Base-by-base conservation (phyloP, 1,284 basidiomycete species). In the Malassezia dermatis region DNA sequence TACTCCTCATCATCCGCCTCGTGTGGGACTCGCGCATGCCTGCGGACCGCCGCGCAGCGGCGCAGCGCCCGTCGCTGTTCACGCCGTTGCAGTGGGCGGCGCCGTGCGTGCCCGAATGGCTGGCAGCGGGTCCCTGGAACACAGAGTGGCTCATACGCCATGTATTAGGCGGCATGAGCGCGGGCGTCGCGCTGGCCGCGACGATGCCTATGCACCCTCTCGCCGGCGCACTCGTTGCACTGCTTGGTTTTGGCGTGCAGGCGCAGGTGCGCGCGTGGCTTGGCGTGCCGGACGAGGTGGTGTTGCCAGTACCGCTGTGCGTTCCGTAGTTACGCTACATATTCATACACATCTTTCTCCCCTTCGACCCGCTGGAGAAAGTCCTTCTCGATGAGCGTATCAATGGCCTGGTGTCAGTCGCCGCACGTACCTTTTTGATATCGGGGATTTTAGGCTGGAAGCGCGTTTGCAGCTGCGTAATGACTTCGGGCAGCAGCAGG, bases 381-480 rank as follows among this genome's bases (percentile, higher is more conserved):
- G 77, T 96, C 94, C 77, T 95, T 94, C 79, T 98, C 93, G 51
- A 98, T 81, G 32, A 98, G 78, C 34, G 86, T 85, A 72, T 98
- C 94, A 67, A 98, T 96, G n/a, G 93, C 91, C 85, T 53, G 28
- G 19, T 8, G 26, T 52, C 4, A 45, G 42, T 30, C 13, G 8
- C 30, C n/a, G 3, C n/a, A 46, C 56, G 35, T 28, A 58, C 57
- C 48, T 77, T 78, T 61, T 78, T 78, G 78, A 93, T 90, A 73
- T 91, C 89, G 2, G 86, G 84, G 55, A 93, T 86, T 79, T 86
- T 86, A 15, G 89, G 90, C 39, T 84, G 81, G 76, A 93, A 93
- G 48, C 89, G 82, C 67, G 86, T 81, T 31, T 86, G 86, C 64
- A 96, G 89, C 75, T 90, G 89, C 1, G 84, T 83, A 59, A 91